A percentile compares a stretch with the other conserved stretches of the same genome.
phyloP scores from a whole-genome alignment of 2,329 filamentous ascomycete genomes.

The Apiospora koreana region DNA sequence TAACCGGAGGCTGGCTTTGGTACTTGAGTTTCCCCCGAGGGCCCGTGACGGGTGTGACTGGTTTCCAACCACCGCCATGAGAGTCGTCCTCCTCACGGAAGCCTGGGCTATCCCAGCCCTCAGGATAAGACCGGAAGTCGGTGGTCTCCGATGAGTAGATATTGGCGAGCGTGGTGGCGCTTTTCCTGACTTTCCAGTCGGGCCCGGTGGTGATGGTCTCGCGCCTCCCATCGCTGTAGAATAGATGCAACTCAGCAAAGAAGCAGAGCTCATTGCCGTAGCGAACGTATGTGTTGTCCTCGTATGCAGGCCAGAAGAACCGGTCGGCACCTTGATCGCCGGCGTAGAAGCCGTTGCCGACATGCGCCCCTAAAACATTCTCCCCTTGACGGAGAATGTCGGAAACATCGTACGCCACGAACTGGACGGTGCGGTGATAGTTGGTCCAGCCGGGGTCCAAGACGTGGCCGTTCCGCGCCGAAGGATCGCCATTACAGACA shows the following conservation, averaged over 20 bases:
- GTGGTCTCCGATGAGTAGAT: constrained; percentile 42
- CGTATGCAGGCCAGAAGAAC: constrained; percentile 44
- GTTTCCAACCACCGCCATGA: constrained; percentile 27
- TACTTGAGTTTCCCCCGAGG: constrained; percentile 40
- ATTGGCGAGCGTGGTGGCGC: constrained; percentile 40
- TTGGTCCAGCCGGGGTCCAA: constrained; percentile 42
- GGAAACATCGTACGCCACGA: constrained; percentile 44
- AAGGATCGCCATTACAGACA: constrained; percentile 34
- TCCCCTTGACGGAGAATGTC: constrained; percentile 28
- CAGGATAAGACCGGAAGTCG: constrained; percentile 35
- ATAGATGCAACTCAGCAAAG: constrained; percentile 39
- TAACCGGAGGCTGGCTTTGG: constrained; percentile 40
- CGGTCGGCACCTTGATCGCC: constrained; percentile 40
- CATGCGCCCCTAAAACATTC: constrained; percentile 42
- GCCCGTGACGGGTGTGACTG: constrained; percentile 39
- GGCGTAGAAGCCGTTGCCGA: constrained; percentile 48
- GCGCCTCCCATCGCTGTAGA: constrained; percentile 37
- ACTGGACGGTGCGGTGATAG: constrained; percentile 42
- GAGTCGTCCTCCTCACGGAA: neutral
- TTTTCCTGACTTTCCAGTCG: constrained; percentile 38
- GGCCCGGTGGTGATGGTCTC: constrained; percentile 38
- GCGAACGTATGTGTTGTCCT: constrained; percentile 41
- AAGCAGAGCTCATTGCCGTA: constrained; percentile 42
- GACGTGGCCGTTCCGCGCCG: constrained; percentile 32
- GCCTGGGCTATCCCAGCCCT: constrained; percentile 32